Evolutionary conservation across 208 protist genomes (phyloP), one percentile per base, ranked within the genome.

Genomic region (Ichthyophonus hoferi): DNA sequence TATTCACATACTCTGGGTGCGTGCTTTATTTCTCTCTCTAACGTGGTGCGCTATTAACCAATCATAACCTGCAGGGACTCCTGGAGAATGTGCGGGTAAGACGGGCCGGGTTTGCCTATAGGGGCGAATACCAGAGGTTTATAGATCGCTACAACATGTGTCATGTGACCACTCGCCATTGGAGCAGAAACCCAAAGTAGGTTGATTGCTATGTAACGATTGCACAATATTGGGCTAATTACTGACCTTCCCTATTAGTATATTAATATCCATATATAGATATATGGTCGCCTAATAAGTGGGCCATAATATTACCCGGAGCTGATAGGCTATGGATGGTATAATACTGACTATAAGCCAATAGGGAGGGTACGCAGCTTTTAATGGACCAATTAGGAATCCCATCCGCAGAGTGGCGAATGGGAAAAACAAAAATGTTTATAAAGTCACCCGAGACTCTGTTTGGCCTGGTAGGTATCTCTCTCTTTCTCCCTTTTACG

Each of bases 341-440:
- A n/a, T n/a, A n/a, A n/a, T n/a, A n/a, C n/a, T n/a, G n/a, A n/a
- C n/a, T n/a, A n/a, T n/a, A n/a, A n/a, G n/a, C n/a, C n/a, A n/a
- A 17, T 33, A 41, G 79, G 39, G 14, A 83, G 39, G 39, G 34
- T 83, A 24, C 79, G 39, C 79, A 83, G 39, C 79, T 83, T 37
- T 24, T 83, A 33, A 86, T 86, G 82, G 3, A 39, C 2, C 7
- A 33, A 14, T 14, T 86, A 12, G 39, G 34, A 50, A 77, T 86
- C n/a, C 43, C 42, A 50, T 2, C 7, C 2, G 42, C 17, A 76
- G 77, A 81, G 77, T 81, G 77, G 77, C 7, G 83, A 37, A 87
- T 87, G 67, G 87, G 79, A 35, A 91, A 94, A 50, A 97, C 94
- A 24, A 98, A 98, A 87, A 90, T 98, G 7, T 98, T 98, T 88